Evolutionary conservation across 192 early-diverging fungal genomes (phyloP).

Genomic region (Kickxella alabastrina): DNA sequence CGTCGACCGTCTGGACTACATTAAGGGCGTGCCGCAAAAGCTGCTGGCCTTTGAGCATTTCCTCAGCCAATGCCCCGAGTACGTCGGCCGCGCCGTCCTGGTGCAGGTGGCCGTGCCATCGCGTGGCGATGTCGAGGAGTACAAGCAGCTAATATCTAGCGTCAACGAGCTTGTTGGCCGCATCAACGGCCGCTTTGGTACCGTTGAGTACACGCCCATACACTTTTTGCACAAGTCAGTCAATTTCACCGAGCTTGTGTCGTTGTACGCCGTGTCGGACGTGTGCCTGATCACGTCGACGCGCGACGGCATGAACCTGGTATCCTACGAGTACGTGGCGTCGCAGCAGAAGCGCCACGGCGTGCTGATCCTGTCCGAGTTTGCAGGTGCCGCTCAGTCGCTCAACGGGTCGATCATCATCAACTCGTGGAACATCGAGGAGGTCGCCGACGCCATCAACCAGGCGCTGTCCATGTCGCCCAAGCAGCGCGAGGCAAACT

Average conservation of each 20-base stretch:
- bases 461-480: conserved; percentile 92
- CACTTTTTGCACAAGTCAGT: conserved; percentile 98
- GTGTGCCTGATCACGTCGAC: conserved; percentile 97
- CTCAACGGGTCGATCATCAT: conserved; percentile 96
- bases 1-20: conserved; percentile 98
- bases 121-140: conserved; percentile 97
- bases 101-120: conserved; percentile 98
- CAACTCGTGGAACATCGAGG: conserved; percentile 99
- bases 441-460: conserved; percentile 82
- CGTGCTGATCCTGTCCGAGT: conserved; percentile 94
- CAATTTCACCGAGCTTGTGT: conserved; percentile 88
- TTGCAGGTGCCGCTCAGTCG: conserved; percentile 98
- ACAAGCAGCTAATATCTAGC: conserved; percentile 85
- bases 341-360: conserved; percentile 88
- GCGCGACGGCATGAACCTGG: conserved; percentile 99
- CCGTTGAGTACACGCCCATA: conserved; percentile 96
- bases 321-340: conserved; percentile 97
- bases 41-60: conserved; percentile 94
- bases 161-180: conserved; percentile 98
- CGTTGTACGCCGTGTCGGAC: conserved; percentile 94
- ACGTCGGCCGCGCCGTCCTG: conserved; percentile 88
- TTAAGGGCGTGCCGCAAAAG: conserved; percentile 99
- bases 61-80: conserved; percentile 82
- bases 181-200: conserved; percentile 94
- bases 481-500: conserved; percentile 72